Conservation (phyloP, 371 early-diverging fungal genomes). For the Thermomucor indicae-seudaticae region DNA sequence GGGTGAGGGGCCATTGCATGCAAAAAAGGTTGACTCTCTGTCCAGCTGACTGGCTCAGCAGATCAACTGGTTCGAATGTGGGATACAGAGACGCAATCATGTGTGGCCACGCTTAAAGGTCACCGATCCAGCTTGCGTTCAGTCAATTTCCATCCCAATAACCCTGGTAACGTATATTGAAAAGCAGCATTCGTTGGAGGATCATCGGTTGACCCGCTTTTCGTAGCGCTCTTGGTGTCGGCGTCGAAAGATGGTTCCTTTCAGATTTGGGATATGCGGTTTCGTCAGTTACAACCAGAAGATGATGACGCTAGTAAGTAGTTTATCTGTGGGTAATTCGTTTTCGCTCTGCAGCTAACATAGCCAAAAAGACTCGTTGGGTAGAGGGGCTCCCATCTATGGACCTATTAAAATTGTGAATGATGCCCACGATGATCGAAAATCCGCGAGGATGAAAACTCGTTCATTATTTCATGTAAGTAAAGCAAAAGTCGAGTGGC, state of each 20-base stretch:
- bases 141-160: slow-evolving; percentile 45
- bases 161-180: slow-evolving; percentile 45
- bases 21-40: background rate
- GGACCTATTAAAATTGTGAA: slow-evolving; percentile 13
- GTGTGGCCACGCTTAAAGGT: slow-evolving; percentile 40
- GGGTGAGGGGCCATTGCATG: background rate
- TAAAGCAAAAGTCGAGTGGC: background rate
- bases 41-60: slow-evolving; percentile 52
- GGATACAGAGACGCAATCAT: slow-evolving; percentile 51
- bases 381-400: slow-evolving; percentile 15
- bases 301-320: background rate
- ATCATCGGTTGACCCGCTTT: background rate
- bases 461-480: no score
- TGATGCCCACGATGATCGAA: slow-evolving; percentile 16
- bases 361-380: no score
- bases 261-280: slow-evolving; percentile 62
- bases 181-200: background rate
- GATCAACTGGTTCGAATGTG: slow-evolving; percentile 58
- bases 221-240: slow-evolving; percentile 55
- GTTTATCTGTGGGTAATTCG: no score
- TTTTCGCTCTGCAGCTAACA: no score
- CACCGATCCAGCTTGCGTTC: slow-evolving; percentile 56
- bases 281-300: slow-evolving; percentile 1
- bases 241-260: slow-evolving; percentile 62
- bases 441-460: background rate